phyloP scores from a whole-genome alignment of 2,329 filamentous ascomycete genomes.

The Colletotrichum chlorophyti region DNA sequence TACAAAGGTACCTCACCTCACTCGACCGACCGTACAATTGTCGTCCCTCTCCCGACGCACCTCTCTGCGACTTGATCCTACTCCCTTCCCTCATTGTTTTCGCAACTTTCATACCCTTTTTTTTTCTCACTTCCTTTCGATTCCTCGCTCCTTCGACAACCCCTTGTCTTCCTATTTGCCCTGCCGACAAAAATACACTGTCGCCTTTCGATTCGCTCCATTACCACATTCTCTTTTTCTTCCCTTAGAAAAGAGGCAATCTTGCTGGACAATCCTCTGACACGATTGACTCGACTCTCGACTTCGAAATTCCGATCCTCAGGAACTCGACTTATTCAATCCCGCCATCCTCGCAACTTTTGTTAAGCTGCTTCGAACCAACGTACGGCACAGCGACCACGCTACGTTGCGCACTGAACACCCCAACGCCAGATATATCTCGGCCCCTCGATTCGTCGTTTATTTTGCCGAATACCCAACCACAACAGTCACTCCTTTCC shows the following conservation, averaged over 20 bases:
- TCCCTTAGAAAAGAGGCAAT: constrained; percentile 20
- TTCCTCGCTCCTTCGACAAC: constrained; percentile 17
- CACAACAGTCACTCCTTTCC: constrained; percentile 29
- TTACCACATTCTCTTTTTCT: constrained; percentile 19
- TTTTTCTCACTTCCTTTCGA: too few species aligned
- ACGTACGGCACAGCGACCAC: background rate
- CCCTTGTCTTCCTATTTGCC: constrained; percentile 1
- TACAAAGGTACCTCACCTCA: too few species aligned
- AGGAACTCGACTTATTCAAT: background rate
- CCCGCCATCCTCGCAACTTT: background rate
- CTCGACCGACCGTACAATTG: too few species aligned
- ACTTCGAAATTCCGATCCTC: background rate
- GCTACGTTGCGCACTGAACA: too few species aligned
- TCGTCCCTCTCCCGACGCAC: constrained; percentile 9
- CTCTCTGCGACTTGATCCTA: constrained; percentile 1
- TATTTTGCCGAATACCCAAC: constrained; percentile 15
- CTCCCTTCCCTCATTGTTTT: constrained; percentile 10
- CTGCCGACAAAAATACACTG: constrained; percentile 1
- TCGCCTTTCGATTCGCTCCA: constrained; percentile 14
- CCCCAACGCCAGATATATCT: too few species aligned
- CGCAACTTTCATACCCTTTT: constrained; percentile 14
- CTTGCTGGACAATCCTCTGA: constrained; percentile 30
- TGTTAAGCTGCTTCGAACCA: background rate
- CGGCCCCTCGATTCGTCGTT: constrained; percentile 1
- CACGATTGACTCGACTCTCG: constrained; percentile 11